Conservation (phyloP, 345 rosid species). For the Ceriops zippeliana region DNA sequence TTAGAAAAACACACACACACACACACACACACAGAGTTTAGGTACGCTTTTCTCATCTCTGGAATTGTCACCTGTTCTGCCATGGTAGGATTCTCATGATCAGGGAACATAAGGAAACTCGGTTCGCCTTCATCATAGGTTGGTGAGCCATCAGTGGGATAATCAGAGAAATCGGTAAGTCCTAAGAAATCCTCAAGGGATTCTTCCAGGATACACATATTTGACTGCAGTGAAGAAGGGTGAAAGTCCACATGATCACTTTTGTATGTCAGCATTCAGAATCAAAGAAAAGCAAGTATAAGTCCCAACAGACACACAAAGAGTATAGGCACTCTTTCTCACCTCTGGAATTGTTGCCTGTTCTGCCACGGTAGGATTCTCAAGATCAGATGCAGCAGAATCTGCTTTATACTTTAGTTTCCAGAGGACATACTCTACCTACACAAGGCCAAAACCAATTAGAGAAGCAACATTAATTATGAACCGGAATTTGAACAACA, state of each 20-base stretch:
- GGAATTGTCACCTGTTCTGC: background rate
- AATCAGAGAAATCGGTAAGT: background rate
- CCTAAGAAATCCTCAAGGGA: slow-evolving; percentile 6
- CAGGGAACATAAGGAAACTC: no score
- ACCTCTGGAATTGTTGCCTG: slow-evolving; percentile 1
- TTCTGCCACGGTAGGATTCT: background rate
- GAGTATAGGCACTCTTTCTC: background rate
- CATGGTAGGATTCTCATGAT: background rate
- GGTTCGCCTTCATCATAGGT: no score
- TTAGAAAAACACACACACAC: no score
- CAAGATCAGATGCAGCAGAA: background rate
- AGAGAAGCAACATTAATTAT: no score
- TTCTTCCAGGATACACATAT: background rate
- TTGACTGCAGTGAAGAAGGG: background rate
- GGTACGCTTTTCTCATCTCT: slow-evolving; percentile 14
- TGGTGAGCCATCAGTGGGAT: no score
- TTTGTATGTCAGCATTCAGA: slow-evolving; percentile 9
- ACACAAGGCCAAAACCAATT: background rate
- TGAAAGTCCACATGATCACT: background rate
- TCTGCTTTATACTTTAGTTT: slow-evolving; percentile 14
- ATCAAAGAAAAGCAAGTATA: slow-evolving; percentile 8
- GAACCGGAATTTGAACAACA: no score
- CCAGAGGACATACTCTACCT: slow-evolving; percentile 18
- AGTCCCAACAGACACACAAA: background rate
- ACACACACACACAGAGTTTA: no score